phyloP scores from a whole-genome alignment of 148 eudicot species.

The Suaeda aralocaspica region DNA sequence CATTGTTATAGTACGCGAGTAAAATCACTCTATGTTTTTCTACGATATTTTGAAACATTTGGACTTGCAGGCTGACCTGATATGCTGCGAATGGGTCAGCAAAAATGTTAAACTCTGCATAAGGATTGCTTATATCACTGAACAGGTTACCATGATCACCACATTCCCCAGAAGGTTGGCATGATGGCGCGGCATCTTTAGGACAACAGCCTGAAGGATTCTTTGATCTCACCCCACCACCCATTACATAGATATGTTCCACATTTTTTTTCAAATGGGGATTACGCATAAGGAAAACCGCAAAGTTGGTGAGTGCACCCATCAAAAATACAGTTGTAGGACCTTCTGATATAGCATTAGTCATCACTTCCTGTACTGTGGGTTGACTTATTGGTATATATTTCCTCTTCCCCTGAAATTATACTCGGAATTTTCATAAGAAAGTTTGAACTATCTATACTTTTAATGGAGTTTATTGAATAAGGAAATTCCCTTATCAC shows the following conservation, averaged over 20 bases:
- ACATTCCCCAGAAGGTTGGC: no score
- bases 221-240: constrained; percentile 83
- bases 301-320: constrained; percentile 75
- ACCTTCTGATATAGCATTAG: constrained; percentile 54
- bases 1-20: no score
- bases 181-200: no score
- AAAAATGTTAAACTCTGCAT: constrained; percentile 83
- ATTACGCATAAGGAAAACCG: constrained; percentile 68
- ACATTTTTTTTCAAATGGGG: constrained; percentile 75
- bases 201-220: constrained; percentile 47
- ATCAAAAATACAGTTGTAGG: constrained; percentile 58
- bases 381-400: constrained; percentile 66
- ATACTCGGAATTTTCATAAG: not conserved
- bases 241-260: constrained; percentile 73
- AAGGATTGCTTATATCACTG: constrained; percentile 64
- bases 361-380: constrained; percentile 75
- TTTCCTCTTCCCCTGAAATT: constrained; percentile 57
- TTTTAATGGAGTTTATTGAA: no score
- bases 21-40: not conserved
- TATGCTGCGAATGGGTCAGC: constrained; percentile 93
- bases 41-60: no score
- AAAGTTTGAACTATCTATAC: no score
- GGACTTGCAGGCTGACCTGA: no score
- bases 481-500: no score
- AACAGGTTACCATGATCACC: constrained; percentile 63